These are phyloP conservation scores for Phytopythium delawarense DNA, from an alignment of 352 stramenopile species.

Conservation along the genomic window DNA sequence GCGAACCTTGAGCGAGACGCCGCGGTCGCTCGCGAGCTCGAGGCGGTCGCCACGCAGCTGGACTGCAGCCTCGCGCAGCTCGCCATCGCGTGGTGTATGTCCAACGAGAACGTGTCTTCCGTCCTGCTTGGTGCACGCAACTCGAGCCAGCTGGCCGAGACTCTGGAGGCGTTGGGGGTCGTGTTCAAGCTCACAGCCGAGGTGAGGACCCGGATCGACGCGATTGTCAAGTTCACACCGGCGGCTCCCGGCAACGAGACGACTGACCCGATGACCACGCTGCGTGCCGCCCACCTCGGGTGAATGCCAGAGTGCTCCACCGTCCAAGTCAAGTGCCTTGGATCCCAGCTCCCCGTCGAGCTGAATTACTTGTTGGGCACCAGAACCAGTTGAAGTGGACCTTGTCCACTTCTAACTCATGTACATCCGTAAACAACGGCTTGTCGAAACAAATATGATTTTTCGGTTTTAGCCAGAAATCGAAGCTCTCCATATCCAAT, in stretches of 20 bases:
- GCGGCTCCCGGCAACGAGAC: not conserved
- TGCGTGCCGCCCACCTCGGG: not conserved
- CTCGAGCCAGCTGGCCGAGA: conserved; percentile 41
- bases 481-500: no score
- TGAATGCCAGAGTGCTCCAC: no score
- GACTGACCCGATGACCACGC: not conserved
- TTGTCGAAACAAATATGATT: no score
- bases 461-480: no score
- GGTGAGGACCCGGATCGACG: conserved; percentile 40
- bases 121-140: conserved; percentile 42
- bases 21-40: conserved; percentile 16
- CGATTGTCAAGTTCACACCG: conserved; percentile 17
- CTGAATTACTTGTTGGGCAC: no score
- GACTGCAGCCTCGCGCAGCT: conserved; percentile 37
- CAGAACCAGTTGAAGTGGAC: no score
- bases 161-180: conserved; percentile 37
- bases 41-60: conserved; percentile 26
- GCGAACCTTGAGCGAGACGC: conserved; percentile 23
- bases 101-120: conserved; percentile 40
- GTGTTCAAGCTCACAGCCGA: conserved; percentile 38
- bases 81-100: conserved; percentile 41
- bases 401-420: no score
- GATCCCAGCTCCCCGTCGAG: no score
- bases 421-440: no score
- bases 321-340: no score